Base-by-base conservation (phyloP, 179 eudicot species). In the Amaranthus tricolor region DNA sequence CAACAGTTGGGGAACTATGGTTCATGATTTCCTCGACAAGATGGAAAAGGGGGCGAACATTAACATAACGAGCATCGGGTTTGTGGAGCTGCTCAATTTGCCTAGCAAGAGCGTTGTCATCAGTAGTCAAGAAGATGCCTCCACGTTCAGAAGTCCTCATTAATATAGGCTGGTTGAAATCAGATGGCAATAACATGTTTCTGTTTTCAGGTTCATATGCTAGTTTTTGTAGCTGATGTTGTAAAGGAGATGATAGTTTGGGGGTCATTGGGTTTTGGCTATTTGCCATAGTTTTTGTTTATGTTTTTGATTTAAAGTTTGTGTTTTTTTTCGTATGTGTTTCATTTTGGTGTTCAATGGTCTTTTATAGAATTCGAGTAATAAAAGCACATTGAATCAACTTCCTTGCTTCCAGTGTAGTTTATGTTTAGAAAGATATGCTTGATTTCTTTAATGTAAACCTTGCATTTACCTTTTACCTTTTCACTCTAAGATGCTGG, bases 21-120 rank as follows among this genome's bases (percentile, higher is more conserved):
- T 64, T 56, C 16, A 90, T 84, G 51, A 90, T 83, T 57, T 90
- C 89, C 84, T 90, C 87, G 6, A 86, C 87, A 59, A 88, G 74
- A 43, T 52, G 76, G 58, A 86, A 84, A 72, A 88, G 81, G 6
- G 89, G 89, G 74, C 84, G 79, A 8, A 86, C 86, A 72, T 88
- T 77, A n/a, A 86, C 80, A 6, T 59, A 76, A 6, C 82, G 79
- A 71, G 80, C 90, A 70, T 88, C 92, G 0, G 91, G 94, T 9
- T 52, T 56, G 68, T 90, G 94, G 5, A 85, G 82, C 62, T 68
- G 76, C 77, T 79, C 81, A 52, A 90, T 78, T 68, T 89, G 89
- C 77, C 62, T 86, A 60, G 88, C 74, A 12, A 85, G 88, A 58
- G 84, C 78, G 48, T 70, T 82, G 70, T 89, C 94, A 61, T 88